These are phyloP conservation scores for Xylaria acuta DNA, from an alignment of 495 filamentous ascomycete genomes.

Conservation along the genomic window DNA sequence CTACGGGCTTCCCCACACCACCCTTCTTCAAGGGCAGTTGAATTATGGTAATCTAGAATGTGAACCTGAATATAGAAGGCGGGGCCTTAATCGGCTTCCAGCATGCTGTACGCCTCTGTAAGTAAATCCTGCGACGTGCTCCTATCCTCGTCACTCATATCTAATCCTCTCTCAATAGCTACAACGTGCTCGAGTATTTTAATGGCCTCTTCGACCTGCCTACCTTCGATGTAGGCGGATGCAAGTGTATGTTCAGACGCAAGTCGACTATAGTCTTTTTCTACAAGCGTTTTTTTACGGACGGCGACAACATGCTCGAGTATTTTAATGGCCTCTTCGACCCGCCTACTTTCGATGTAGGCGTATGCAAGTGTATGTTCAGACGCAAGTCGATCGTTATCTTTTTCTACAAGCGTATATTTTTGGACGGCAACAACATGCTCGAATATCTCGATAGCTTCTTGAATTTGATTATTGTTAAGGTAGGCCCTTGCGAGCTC, in stretches of 20 bases:
- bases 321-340: constrained; percentile 32
- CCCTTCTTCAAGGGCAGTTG: neutral
- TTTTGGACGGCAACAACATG: constrained; percentile 39
- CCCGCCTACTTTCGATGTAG: constrained; percentile 37
- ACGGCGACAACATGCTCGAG: constrained; percentile 41
- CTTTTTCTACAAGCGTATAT: constrained; percentile 34
- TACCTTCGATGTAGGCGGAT: constrained; percentile 40
- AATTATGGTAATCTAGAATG: neutral
- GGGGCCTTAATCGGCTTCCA: neutral
- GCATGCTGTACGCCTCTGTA: neutral
- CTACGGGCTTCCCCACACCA: neutral
- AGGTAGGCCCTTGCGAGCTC: constrained; percentile 42
- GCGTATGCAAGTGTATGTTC: constrained; percentile 38
- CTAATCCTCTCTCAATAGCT: neutral
- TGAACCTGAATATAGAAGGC: neutral
- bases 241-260: constrained; percentile 39
- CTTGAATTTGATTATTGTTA: constrained; percentile 30
- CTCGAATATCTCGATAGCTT: constrained; percentile 37
- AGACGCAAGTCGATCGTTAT: constrained; percentile 39
- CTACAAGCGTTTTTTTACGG: neutral
- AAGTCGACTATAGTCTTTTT: constrained; percentile 42
- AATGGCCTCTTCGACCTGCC: constrained; percentile 35
- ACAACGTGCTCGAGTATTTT: constrained; percentile 42
- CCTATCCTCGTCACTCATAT: neutral
- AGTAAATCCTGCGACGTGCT: neutral